These are phyloP conservation scores for Sedum album DNA, from an alignment of 164 flowering plant genomes.

Conservation along the genomic window DNA sequence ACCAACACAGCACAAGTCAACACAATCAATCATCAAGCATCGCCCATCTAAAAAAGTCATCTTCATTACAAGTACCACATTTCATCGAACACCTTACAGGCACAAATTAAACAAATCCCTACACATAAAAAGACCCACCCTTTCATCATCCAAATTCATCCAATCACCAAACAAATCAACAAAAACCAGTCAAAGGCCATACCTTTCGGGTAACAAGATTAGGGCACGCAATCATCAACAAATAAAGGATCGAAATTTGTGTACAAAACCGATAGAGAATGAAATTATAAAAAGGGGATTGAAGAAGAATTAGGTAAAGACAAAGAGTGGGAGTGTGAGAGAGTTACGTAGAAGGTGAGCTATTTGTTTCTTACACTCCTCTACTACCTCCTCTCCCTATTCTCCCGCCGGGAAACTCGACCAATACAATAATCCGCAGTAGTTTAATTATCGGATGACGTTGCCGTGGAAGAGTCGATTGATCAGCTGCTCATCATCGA, in stretches of 20 bases:
- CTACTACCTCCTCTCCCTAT: conserved; percentile 14
- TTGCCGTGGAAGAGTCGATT: too few relatives aligned
- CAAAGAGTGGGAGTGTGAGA: conserved; percentile 1
- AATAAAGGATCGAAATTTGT: not conserved
- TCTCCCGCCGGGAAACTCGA: conserved; percentile 13
- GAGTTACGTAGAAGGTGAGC: conserved; percentile 38
- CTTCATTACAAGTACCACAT: not conserved
- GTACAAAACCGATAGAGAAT: not conserved
- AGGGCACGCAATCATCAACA: not conserved
- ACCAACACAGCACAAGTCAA: too few relatives aligned
- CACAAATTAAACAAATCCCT: not conserved
- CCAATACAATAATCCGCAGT: not conserved
- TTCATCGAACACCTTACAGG: not conserved
- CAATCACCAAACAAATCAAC: not conserved
- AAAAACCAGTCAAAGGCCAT: not conserved
- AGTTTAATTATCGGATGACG: too few relatives aligned
- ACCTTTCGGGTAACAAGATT: not conserved
- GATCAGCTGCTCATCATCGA: too few relatives aligned
- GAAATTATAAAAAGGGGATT: too few relatives aligned
- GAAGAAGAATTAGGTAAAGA: not conserved
- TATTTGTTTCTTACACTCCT: conserved; percentile 37
- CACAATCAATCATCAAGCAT: not conserved
- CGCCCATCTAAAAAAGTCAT: not conserved
- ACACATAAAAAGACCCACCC: not conserved
- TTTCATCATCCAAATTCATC: not conserved